Conservation (phyloP, 208 protist species). For the Crithidia acanthocephali region DNA sequence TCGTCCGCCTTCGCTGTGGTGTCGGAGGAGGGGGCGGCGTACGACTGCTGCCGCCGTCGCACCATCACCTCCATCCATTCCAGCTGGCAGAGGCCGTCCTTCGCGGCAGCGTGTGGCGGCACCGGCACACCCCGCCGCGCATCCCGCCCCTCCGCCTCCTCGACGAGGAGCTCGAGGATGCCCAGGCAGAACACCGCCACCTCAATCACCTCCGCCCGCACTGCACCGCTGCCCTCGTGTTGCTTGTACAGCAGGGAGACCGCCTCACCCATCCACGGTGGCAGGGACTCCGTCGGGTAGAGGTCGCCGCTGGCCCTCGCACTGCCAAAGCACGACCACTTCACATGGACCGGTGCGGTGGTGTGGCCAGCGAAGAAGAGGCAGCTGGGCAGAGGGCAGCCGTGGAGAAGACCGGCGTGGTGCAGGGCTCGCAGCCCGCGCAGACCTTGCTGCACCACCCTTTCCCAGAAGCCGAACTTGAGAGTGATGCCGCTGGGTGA, state of each 20-base stretch:
- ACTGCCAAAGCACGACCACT: conserved; percentile 64
- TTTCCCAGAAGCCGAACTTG: conserved; percentile 34
- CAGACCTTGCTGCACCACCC: conserved; percentile 42
- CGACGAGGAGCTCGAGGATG: conserved; percentile 25
- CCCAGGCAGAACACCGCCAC: conserved; percentile 28
- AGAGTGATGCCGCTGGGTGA: neutral
- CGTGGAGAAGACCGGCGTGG: conserved; percentile 49
- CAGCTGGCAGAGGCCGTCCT: conserved; percentile 10
- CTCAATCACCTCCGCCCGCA: conserved; percentile 17
- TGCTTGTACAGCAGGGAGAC: conserved; percentile 12
- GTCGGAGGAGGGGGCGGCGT: too few species aligned
- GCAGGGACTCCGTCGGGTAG: conserved; percentile 42
- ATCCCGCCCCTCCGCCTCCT: neutral
- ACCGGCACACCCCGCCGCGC: neutral
- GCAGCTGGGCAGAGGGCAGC: conserved; percentile 52
- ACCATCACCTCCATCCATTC: conserved; percentile 25
- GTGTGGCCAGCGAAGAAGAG: conserved; percentile 40
- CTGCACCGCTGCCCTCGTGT: neutral
- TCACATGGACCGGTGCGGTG: conserved; percentile 30
- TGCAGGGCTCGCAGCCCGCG: conserved; percentile 58
- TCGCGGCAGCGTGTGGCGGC: neutral
- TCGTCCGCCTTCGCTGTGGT: neutral
- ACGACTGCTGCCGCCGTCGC: neutral
- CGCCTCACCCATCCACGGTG: conserved; percentile 17
- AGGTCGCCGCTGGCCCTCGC: conserved; percentile 27